Percentiles rank a stretch among this genome's conserved stretches.
These are phyloP conservation scores for Henckelia pumila DNA, from an alignment of 257 asterid species.

Conservation along the genomic window DNA sequence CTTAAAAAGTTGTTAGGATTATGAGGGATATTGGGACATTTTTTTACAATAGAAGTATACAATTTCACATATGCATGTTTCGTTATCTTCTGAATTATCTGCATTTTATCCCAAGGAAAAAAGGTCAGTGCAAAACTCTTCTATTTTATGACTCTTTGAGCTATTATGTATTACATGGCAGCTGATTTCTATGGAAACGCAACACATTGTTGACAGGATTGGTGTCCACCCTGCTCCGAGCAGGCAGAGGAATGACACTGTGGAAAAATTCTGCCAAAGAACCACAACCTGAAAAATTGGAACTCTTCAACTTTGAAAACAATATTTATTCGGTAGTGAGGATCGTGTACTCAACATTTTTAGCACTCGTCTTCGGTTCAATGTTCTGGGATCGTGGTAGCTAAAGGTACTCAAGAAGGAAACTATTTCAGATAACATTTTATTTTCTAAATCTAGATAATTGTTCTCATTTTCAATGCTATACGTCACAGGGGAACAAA, in stretches of 20 bases:
- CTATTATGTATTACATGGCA: no score
- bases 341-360: constrained; percentile 28
- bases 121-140: no score
- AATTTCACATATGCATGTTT: no score
- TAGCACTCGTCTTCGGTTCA: constrained; percentile 28
- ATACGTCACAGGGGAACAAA: constrained; percentile 16
- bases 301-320: constrained; percentile 74
- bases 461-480: neutral
- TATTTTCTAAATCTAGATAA: no score
- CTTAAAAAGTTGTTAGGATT: no score
- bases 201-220: constrained; percentile 77
- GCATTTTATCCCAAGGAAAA: no score
- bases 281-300: constrained; percentile 53
- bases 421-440: no score
- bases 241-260: constrained; percentile 82
- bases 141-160: no score
- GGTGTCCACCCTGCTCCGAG: constrained; percentile 83
- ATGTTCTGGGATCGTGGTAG: constrained; percentile 30
- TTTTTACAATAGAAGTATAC: no score
- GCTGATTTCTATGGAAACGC: constrained; percentile 26
- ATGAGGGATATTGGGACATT: no score
- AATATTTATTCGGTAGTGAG: constrained; percentile 42
- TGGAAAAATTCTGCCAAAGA: constrained; percentile 61
- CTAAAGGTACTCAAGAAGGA: constrained; percentile 14
- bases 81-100: no score